Evolutionary conservation across 2,329 filamentous ascomycete genomes (phyloP).

Genomic region (Beauveria rudraprayagi): DNA sequence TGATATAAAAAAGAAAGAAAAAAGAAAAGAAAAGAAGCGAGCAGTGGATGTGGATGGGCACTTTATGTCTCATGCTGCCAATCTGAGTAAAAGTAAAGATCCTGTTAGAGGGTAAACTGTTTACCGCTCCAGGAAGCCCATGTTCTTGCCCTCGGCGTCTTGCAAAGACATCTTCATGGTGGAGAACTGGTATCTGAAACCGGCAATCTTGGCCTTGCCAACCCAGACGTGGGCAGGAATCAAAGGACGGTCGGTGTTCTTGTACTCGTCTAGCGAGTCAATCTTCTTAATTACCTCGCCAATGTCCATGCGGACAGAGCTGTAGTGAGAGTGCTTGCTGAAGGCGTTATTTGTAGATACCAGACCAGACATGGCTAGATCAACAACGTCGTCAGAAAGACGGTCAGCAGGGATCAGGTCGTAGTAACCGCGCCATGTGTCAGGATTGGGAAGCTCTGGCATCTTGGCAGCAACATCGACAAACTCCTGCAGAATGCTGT

Average conservation of each 20-base stretch:
- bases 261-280: conserved; percentile 10
- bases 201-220: conserved; percentile 12
- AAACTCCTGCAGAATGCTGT: conserved; percentile 11
- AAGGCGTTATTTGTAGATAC: conserved; percentile 1
- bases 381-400: conserved; percentile 11
- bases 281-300: conserved; percentile 11
- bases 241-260: conserved; percentile 7
- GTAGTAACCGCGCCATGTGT: conserved; percentile 11
- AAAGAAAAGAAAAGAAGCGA: not conserved
- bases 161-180: conserved; percentile 12
- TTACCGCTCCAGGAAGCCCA: conserved; percentile 11
- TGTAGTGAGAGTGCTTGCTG: conserved; percentile 11
- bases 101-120: not conserved
- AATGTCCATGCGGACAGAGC: conserved; percentile 13
- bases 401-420: conserved; percentile 11
- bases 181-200: conserved; percentile 12
- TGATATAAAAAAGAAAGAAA: conserved; percentile 8
- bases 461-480: conserved; percentile 12
- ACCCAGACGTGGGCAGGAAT: conserved; percentile 12
- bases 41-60: not conserved
- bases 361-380: conserved; percentile 10
- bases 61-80: conserved; percentile 7
- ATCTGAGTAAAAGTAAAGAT: conserved; percentile 5
- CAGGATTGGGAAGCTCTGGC: conserved; percentile 11
- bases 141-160: conserved; percentile 10